phyloP scores from a whole-genome alignment of 208 protist species.

The Acanthamoeba culbertsoni region DNA sequence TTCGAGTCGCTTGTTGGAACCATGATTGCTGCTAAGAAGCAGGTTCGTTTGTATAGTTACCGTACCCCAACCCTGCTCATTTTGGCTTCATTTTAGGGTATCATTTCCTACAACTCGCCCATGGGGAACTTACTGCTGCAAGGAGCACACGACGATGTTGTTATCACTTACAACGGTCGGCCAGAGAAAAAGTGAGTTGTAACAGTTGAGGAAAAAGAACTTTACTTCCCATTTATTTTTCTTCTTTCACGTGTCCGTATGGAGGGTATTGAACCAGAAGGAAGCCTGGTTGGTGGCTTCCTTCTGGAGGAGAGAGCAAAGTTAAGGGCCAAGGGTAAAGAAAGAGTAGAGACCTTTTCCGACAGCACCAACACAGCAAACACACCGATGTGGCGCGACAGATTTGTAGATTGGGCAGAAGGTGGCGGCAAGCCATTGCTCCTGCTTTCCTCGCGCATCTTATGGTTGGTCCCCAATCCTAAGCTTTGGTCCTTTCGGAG shows the following conservation, averaged over 20 bases:
- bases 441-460: background rate
- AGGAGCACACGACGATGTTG: constrained; percentile 49
- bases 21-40: constrained; percentile 57
- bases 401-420: background rate
- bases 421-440: background rate
- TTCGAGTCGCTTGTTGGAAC: constrained; percentile 56
- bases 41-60: background rate
- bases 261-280: background rate
- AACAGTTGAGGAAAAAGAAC: no score
- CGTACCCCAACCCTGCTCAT: background rate
- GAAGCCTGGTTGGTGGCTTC: background rate
- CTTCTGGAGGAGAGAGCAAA: background rate
- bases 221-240: no score
- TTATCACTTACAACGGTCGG: constrained; percentile 60
- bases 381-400: background rate
- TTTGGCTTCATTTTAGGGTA: background rate
- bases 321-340: background rate
- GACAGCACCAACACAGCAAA: background rate
- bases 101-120: constrained; percentile 44
- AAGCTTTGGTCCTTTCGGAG: background rate
- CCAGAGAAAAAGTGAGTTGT: background rate
- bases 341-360: background rate
- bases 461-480: background rate
- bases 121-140: constrained; percentile 52
- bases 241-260: background rate